Evolutionary conservation across 2,329 filamentous ascomycete species (phyloP), one percentile per base, ranked within the genome.

Genomic region (Juglanconis oblonga): DNA sequence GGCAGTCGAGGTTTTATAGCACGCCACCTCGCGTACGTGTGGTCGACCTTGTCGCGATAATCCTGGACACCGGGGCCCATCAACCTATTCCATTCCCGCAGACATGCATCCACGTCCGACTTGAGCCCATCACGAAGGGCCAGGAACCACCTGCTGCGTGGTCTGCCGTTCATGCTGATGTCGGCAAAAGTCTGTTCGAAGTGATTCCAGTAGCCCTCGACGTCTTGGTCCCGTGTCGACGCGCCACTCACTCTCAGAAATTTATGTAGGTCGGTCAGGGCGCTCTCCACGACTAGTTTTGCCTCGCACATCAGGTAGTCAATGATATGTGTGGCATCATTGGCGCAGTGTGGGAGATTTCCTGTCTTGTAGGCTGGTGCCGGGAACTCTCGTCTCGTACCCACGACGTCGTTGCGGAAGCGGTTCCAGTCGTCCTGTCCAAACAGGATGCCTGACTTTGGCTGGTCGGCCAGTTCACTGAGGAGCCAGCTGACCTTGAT

Each of bases 231-330:
- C 10, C 49, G 50, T 17, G 45, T 54, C 5, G 54, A 40, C 17
- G 61, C 58, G 5, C 44, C 44, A 31, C 54, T 61, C 4, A n/a
- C 3, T 2, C 7, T 1, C 44, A 61, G 24, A 9, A 61, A 61
- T 0, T 66, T 36, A 8, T 72, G 54, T 8, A 84, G 71, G 0
- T 68, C 67, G 2, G 61, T 62, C 4, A 81, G 66, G 17, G 76
- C 76, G 1, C 58, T 50, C 0, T 76, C 69, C 5, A 85, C 74
- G 0, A 71, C 69, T 0, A 72, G 70, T 7, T 79, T 70, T 0
- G 84, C 80, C 1, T 86, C 74, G 29, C 85, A 87, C 63, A 82
- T 86, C 9, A 91, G 73, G 44, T 80, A 78, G 67, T 91, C 88
- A 4, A 89, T 77, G 3, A 90, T 82, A 58, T 89, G 83, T 0